Conservation (phyloP, 2,329 filamentous ascomycete genomes). For the Rhynchosporium agropyri region DNA sequence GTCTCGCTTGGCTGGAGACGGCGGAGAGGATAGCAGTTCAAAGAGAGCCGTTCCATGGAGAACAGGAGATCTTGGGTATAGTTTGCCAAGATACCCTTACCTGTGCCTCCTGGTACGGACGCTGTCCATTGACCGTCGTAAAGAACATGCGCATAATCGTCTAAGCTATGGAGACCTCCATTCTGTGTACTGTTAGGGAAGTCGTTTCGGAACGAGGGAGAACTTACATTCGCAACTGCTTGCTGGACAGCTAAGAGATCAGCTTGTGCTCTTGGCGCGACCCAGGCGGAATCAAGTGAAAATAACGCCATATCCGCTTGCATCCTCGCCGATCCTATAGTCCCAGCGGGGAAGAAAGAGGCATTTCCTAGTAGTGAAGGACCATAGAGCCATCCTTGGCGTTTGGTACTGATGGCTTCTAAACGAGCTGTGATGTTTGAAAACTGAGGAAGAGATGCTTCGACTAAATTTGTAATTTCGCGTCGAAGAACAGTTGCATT, state of each 20-base stretch:
- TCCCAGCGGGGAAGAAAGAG: conserved; percentile 18
- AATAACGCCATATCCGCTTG: conserved; percentile 17
- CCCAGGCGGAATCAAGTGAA: conserved; percentile 8
- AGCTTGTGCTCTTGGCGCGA: not conserved
- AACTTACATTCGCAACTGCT: conserved; percentile 19
- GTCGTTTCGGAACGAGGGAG: not conserved
- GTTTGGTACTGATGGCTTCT: conserved; percentile 20
- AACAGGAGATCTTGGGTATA: conserved; percentile 52
- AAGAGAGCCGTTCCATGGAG: conserved; percentile 51
- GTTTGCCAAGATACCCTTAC: conserved; percentile 47
- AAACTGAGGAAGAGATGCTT: conserved; percentile 19
- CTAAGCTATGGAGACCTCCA: conserved; percentile 25
- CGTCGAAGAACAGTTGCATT: conserved; percentile 6
- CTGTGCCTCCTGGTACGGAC: conserved; percentile 44
- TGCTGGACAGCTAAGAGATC: conserved; percentile 17
- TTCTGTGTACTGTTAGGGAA: conserved; percentile 11
- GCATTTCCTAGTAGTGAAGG: conserved; percentile 20
- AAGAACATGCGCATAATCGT: conserved; percentile 37
- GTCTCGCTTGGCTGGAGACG: conserved; percentile 42
- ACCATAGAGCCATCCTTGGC: conserved; percentile 22
- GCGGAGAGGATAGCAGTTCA: conserved; percentile 46
- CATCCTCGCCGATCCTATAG: conserved; percentile 14
- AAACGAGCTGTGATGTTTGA: conserved; percentile 17
- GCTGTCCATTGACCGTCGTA: conserved; percentile 48
- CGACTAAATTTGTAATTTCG: not conserved